Percentiles rank a stretch among this genome's conserved stretches.
Evolutionary conservation across 1,284 basidiomycete genomes (phyloP).

Genomic region (Irpex rosettiformis): DNA sequence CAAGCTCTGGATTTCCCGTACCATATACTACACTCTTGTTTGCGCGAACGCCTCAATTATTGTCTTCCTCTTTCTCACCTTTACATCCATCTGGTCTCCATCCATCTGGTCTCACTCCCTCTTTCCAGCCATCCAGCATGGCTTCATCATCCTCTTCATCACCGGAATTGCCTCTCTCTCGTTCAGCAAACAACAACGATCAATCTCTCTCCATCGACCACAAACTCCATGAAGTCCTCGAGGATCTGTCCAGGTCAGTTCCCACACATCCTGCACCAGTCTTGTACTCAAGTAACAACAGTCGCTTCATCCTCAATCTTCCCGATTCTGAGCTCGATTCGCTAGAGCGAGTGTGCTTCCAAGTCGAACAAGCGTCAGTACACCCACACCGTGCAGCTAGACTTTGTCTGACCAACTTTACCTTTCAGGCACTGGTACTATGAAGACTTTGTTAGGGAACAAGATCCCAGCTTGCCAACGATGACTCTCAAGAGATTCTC

Average conservation of each 20-base stretch:
- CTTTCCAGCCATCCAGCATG: constrained; percentile 33
- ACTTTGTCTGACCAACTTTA: constrained; percentile 3
- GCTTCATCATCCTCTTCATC: constrained; percentile 66
- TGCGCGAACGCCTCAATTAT: constrained; percentile 12
- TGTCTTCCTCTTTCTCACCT: constrained; percentile 16
- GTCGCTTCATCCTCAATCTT: constrained; percentile 96
- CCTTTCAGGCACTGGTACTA: constrained; percentile 94
- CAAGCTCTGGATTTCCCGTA: constrained; percentile 3
- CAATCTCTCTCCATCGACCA: constrained; percentile 40
- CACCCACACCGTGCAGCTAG: constrained; percentile 13
- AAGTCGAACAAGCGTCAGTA: constrained; percentile 96
- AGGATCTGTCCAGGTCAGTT: constrained; percentile 81
- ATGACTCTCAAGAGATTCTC: constrained; percentile 92
- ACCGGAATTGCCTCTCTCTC: constrained; percentile 60
- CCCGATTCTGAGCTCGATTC: constrained; percentile 91
- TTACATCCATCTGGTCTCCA: constrained; percentile 40
- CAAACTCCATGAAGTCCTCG: constrained; percentile 76
- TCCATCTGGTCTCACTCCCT: constrained; percentile 27
- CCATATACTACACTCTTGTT: constrained; percentile 11
- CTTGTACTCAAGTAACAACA: constrained; percentile 28
- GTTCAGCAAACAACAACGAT: constrained; percentile 38
- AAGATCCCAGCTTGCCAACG: constrained; percentile 86
- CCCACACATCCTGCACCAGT: constrained; percentile 9
- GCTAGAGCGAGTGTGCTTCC: constrained; percentile 95
- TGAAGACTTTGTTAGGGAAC: constrained; percentile 95